Evolutionary conservation across 108 stramenopile genomes (phyloP).

Genomic region (Phaeodactylum tricornutum): DNA sequence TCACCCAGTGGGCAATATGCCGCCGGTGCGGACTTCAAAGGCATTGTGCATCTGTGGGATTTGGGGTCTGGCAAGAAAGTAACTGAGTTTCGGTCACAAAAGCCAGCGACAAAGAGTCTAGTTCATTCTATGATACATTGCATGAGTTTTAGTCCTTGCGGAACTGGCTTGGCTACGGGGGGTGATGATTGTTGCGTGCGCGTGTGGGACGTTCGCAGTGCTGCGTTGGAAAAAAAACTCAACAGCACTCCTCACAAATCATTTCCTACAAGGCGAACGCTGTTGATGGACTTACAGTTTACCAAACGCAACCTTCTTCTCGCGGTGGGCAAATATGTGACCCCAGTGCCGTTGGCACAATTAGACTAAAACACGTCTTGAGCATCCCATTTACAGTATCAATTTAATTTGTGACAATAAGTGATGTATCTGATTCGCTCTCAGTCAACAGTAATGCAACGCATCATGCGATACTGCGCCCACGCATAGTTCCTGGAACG

Average conservation of each 20-base stretch:
- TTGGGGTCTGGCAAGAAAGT: constrained; percentile 69
- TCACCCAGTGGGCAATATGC: constrained; percentile 68
- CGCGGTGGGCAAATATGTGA: constrained; percentile 60
- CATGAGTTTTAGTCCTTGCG: constrained; percentile 67
- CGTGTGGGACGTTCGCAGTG: constrained; percentile 72
- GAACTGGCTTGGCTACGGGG: constrained; percentile 65
- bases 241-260: constrained; percentile 17
- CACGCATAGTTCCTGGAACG: constrained; percentile 55
- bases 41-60: constrained; percentile 76
- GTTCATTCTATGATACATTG: constrained; percentile 36
- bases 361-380: background rate
- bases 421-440: no score
- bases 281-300: constrained; percentile 67
- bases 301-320: constrained; percentile 76
- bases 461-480: no score
- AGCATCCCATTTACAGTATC: no score
- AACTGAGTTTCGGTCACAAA: constrained; percentile 47
- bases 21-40: constrained; percentile 58
- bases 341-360: constrained; percentile 13
- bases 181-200: constrained; percentile 72
- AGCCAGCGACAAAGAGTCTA: background rate
- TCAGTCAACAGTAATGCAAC: no score
- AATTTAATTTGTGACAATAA: no score
- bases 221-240: constrained; percentile 5
- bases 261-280: constrained; percentile 29